Evolutionary conservation across 1,139 yeast genomes (phyloP), one percentile per base, ranked within the genome.

Genomic region (Yamadazyma conglobata): DNA sequence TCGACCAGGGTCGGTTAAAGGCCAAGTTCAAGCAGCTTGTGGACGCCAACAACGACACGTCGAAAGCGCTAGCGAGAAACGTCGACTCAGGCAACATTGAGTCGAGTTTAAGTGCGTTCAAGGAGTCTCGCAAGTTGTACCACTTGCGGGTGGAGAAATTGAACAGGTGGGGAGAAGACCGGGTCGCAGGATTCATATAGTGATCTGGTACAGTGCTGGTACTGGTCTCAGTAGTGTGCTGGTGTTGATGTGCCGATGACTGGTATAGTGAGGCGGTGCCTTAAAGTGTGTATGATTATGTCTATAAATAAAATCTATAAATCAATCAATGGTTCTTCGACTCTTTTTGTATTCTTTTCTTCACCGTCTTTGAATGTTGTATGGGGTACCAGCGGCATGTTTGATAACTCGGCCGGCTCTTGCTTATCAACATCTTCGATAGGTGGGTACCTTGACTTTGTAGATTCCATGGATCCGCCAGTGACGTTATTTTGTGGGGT

Each of bases 121-220:
- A 67, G 31, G 43, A 42, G 8, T 64, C 64, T 32, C 51, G 87
- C 19, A 70, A 70, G 39, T 41, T 47, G 22, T 77, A 68, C 37
- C 83, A 82, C 52, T 48, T 73, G 33, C 56, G 81, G 21, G 62
- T 60, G 36, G 88, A 80, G 51, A 73, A 78, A 44, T 52, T 77
- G 39, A 70, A 72, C 41, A 57, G 89, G 28, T 70, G 84, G 71
- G 64, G 71, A 32, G 88, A 81, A 47, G 85, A 79, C 39, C 56
- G 89, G 33, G 81, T 81, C 0, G 73, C 77, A 18, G 84, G 83
- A 10, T 52, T 62, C 31, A 40, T 54, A 25, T 57, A 27, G 18
- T 9, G 9, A 31, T 13, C 14, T 21, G n/a, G n/a, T n/a, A n/a
- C n/a, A n/a, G n/a, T n/a, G n/a, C n/a, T n/a, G n/a, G n/a, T n/a